phyloP scores from a whole-genome alignment of 2,329 filamentous ascomycete species.

The Aureobasidium uvarum region DNA sequence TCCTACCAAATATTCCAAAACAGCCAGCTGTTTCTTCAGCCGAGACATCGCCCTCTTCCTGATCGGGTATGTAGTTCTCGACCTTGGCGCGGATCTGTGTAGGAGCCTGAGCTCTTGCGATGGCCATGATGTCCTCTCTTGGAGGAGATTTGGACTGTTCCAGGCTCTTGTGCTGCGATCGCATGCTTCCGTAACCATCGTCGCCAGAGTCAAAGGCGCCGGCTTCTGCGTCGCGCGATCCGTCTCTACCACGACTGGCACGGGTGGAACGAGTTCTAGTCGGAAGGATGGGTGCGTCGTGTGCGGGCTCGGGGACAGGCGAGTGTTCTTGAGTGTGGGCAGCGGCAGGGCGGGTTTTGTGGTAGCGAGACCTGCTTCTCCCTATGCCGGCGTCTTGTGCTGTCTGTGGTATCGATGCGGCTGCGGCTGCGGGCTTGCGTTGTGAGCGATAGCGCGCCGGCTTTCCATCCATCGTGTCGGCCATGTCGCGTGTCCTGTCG shows the following conservation, averaged over 20 bases:
- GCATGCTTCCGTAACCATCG: slow-evolving; percentile 12
- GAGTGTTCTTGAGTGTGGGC: slow-evolving; percentile 14
- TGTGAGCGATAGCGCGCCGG: slow-evolving; percentile 61
- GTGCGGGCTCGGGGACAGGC: neutral
- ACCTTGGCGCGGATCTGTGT: slow-evolving; percentile 6
- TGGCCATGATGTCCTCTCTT: neutral
- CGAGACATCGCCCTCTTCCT: slow-evolving; percentile 8
- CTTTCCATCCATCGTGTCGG: slow-evolving; percentile 37
- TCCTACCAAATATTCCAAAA: slow-evolving; percentile 40
- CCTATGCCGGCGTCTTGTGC: slow-evolving; percentile 11
- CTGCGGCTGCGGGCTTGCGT: slow-evolving; percentile 46
- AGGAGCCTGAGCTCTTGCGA: neutral
- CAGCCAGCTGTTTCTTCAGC: slow-evolving; percentile 32
- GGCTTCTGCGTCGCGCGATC: neutral
- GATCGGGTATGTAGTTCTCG: slow-evolving; percentile 6
- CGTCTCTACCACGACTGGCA: neutral
- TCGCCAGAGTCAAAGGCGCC: neutral
- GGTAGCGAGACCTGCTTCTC: slow-evolving; percentile 31
- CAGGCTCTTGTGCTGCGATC: slow-evolving; percentile 17
- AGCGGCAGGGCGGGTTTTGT: slow-evolving; percentile 24
- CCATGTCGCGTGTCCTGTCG: slow-evolving; percentile 29
- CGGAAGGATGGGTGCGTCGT: neutral
- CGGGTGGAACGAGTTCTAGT: slow-evolving; percentile 3
- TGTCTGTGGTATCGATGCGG: slow-evolving; percentile 16
- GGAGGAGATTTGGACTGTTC: slow-evolving; percentile 3